phyloP scores from a whole-genome alignment of 257 asterid species.

The Knoxia roxburghii region DNA sequence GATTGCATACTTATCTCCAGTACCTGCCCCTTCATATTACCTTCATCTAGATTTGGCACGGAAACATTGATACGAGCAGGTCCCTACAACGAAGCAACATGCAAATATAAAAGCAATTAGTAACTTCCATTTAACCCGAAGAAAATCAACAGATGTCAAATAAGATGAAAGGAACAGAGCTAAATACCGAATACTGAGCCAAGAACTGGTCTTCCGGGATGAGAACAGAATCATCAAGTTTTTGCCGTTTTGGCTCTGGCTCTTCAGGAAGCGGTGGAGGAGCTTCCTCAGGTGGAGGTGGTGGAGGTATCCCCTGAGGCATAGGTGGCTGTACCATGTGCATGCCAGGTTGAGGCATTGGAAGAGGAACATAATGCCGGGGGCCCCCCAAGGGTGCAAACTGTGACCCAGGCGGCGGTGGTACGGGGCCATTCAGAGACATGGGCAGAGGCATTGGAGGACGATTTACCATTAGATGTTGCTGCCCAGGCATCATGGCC shows the following conservation, averaged over 20 bases:
- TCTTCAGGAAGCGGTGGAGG: conserved; percentile 97
- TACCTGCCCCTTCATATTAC: conserved; percentile 78
- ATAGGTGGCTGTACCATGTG: conserved; percentile 71
- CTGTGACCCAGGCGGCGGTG: conserved; percentile 86
- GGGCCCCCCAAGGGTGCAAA: conserved; percentile 60
- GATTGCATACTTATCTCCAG: conserved; percentile 75
- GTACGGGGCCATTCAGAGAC: conserved; percentile 42
- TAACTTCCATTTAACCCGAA: not conserved
- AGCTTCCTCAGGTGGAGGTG: conserved; percentile 90
- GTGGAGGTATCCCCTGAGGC: conserved; percentile 73
- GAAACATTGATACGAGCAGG: conserved; percentile 59
- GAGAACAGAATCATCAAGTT: conserved; percentile 74
- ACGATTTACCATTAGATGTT: conserved; percentile 55
- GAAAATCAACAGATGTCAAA: conserved; percentile 5
- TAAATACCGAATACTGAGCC: conserved; percentile 61
- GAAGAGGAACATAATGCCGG: conserved; percentile 42
- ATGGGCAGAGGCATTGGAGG: conserved; percentile 61
- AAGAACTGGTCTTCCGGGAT: conserved; percentile 87
- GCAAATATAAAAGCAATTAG: conserved; percentile 3
- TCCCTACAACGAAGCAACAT: conserved; percentile 58
- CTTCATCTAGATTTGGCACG: conserved; percentile 86
- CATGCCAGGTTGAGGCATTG: conserved; percentile 73
- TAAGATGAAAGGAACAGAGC: not conserved
- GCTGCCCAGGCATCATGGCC: conserved; percentile 61
- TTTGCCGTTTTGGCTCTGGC: conserved; percentile 92